These are phyloP conservation scores for Sutorius australiensis DNA, from an alignment of 768 basidiomycete species.

Conservation along the genomic window DNA sequence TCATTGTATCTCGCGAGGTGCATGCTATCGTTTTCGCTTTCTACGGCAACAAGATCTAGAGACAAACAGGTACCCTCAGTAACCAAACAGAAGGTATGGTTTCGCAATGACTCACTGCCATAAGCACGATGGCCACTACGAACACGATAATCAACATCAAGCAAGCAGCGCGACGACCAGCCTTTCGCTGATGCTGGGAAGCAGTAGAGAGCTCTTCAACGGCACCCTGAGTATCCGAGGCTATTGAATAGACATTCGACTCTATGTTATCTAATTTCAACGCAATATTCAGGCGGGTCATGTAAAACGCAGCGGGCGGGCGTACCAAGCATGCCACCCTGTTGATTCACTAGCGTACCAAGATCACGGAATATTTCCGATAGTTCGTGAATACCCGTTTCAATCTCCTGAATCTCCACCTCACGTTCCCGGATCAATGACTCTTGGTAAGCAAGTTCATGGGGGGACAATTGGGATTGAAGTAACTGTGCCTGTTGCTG, in stretches of 20 bases:
- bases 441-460: constrained; percentile 94
- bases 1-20: constrained; percentile 1
- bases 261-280: constrained; percentile 81
- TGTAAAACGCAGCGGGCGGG: constrained; percentile 1
- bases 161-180: constrained; percentile 86
- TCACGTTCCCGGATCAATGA: constrained; percentile 81
- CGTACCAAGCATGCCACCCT: constrained; percentile 91
- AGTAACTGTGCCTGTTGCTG: constrained; percentile 69
- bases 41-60: constrained; percentile 27
- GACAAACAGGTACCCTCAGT: not conserved
- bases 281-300: not conserved
- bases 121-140: constrained; percentile 82
- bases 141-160: constrained; percentile 83
- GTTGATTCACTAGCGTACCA: constrained; percentile 90
- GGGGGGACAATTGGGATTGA: constrained; percentile 75
- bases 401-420: constrained; percentile 92
- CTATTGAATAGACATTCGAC: constrained; percentile 84
- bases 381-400: constrained; percentile 93
- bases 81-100: not conserved
- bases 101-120: constrained; percentile 66
- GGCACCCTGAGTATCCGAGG: constrained; percentile 76
- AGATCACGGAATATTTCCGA: constrained; percentile 96
- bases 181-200: constrained; percentile 90
- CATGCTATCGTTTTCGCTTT: not conserved
- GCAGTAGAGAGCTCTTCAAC: constrained; percentile 86